Percentiles rank a stretch among this genome's conserved stretches.
These are phyloP conservation scores for Coemansia reversa DNA, from an alignment of 192 early-diverging fungal species.

Conservation along the genomic window DNA sequence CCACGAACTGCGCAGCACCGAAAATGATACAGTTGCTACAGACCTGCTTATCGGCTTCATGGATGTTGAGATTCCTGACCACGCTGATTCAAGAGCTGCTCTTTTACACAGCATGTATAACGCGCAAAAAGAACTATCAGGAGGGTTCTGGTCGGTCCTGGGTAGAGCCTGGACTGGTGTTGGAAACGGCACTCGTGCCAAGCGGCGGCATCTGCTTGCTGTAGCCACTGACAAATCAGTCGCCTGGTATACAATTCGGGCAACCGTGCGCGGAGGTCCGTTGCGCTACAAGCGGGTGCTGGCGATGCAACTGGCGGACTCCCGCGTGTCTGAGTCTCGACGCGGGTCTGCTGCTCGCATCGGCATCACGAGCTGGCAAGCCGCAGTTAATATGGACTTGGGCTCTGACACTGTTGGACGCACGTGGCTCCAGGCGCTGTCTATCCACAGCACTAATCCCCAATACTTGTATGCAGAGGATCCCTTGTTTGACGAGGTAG, in stretches of 20 bases:
- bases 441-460: neutral
- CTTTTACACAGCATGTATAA: slow-evolving; percentile 4
- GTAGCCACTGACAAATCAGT: slow-evolving; percentile 21
- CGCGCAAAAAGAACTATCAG: neutral
- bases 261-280: slow-evolving; percentile 1
- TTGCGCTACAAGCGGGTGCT: slow-evolving; percentile 11
- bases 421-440: slow-evolving; percentile 12
- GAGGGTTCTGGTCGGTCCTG: slow-evolving; percentile 15
- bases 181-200: neutral
- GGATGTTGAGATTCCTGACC: slow-evolving; percentile 22
- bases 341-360: slow-evolving; percentile 4
- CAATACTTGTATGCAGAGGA: neutral
- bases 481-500: neutral
- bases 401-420: slow-evolving; percentile 20
- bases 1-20: slow-evolving; percentile 15
- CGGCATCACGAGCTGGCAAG: slow-evolving; percentile 15
- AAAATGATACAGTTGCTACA: neutral
- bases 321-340: neutral
- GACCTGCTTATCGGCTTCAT: slow-evolving; percentile 37
- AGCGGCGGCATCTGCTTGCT: slow-evolving; percentile 16
- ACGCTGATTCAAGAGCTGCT: neutral
- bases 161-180: slow-evolving; percentile 1
- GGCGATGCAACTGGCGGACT: slow-evolving; percentile 5
- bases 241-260: slow-evolving; percentile 17
- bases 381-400: slow-evolving; percentile 30